These are phyloP conservation scores for Phialophora tarda DNA, from an alignment of 2,329 filamentous ascomycete species.

Conservation along the genomic window DNA sequence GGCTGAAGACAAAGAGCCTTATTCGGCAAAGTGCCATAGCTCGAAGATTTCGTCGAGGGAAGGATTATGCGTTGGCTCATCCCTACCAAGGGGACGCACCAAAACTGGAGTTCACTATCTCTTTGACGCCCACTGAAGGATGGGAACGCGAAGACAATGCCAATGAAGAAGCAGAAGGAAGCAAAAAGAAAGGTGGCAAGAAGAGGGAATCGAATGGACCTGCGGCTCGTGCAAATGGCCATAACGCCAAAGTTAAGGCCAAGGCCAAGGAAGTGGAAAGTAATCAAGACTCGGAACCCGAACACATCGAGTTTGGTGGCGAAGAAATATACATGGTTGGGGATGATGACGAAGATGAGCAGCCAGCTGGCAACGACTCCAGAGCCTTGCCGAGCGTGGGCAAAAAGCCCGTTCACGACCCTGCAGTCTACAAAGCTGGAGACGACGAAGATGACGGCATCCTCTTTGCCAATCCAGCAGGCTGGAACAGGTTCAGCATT, in stretches of 20 bases:
- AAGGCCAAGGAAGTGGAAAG: conserved; percentile 43
- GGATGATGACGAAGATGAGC: conserved; percentile 67
- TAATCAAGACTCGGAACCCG: conserved; percentile 43
- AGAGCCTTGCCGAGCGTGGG: conserved; percentile 42
- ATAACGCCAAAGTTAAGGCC: conserved; percentile 41
- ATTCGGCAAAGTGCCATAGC: conserved; percentile 78
- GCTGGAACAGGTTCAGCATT: conserved; percentile 90
- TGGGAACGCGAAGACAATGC: conserved; percentile 75
- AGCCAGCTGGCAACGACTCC: conserved; percentile 38
- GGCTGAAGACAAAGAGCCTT: conserved; percentile 63
- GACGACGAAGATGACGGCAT: conserved; percentile 76
- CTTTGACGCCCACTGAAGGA: conserved; percentile 80
- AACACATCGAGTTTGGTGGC: conserved; percentile 47
- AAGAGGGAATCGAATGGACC: conserved; percentile 5
- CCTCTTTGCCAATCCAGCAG: conserved; percentile 69
- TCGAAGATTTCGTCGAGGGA: conserved; percentile 81
- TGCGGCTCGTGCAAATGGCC: conserved; percentile 37
- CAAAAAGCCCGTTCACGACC: conserved; percentile 59
- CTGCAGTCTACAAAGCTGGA: conserved; percentile 80
- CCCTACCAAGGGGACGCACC: conserved; percentile 73
- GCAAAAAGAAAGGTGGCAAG: conserved; percentile 25
- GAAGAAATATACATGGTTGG: conserved; percentile 88
- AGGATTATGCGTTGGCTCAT: conserved; percentile 92
- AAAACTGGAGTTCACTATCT: conserved; percentile 83
- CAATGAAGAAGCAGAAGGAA: conserved; percentile 49